Base-by-base conservation (phyloP, 805 yeast genomes). In the Yarrowia porcina region DNA sequence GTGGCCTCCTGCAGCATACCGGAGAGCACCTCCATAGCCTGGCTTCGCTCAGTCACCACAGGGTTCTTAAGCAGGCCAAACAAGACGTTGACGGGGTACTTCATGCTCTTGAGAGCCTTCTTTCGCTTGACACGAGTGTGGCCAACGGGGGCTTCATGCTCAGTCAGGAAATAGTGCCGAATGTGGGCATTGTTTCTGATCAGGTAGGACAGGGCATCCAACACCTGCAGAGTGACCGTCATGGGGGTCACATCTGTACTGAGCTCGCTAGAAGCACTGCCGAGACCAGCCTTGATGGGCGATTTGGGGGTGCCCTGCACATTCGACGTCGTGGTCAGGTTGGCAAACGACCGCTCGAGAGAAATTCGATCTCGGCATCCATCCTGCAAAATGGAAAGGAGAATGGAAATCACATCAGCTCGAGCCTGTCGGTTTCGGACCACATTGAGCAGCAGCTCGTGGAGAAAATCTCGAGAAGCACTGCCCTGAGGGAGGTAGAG, bases 341-440 rank as follows among this genome's bases (percentile, higher is more conserved):
- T 83, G 32, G 76, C 71, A 72, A 85, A 92, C 5, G 84, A 80
- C 66, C 77, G 80, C 67, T 87, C 91, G 45, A 89, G 73, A 0
- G 89, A 73, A 17, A 77, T 79, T 61, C 83, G 86, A 67, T 83
- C 87, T 1, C 71, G 69, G 6, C 87, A 76, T n/a, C 94, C 96
- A 65, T 91, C 97, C 64, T 86, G 87, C 35, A 92, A 75, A 45
- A 91, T 80, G 17, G 86, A 83, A 41, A 91, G 72, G 42, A 91
- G 70, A 63, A 87, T 75, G 44, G 87, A 84, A 71, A 91, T 78
- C 15, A 90, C 81, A 66, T 92, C 97, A 10, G 83, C 75, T 61
- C 97, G 76, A 6, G 89, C 88, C 66, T 88, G 96, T 72, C 88
- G 88, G 73, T 86, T 90, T 65, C 82, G 81, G 69, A 96, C 88